Base-by-base conservation (phyloP, 1,139 yeast species). In the Diutina catenulata region DNA sequence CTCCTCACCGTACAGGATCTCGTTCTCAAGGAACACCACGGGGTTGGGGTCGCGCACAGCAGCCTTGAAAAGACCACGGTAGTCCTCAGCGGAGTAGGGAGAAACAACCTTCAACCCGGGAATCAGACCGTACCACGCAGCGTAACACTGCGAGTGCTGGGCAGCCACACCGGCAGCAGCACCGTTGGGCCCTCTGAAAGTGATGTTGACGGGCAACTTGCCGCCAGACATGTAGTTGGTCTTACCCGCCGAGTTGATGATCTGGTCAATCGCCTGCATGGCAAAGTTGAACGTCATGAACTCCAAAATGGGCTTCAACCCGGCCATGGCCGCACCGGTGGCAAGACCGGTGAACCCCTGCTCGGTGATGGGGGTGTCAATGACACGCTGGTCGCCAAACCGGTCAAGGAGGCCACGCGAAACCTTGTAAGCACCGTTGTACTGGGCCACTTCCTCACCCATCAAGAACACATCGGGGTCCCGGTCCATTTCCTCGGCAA, bases 81-180 rank as follows among this genome's bases (percentile, higher is more conserved):
- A 83, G 65, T 91, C 99, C 65, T 83, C 96, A 40, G 97, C 84
- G 41, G 94, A 79, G 69, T 80, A 91, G 41, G 98, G 99, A 40
- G 95, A 84, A 38, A 91, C 66, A 37, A 91, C 99, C 72, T 93
- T 91, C 59, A 91, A 74, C 60, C 98, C 99, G 42, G 99, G 99
- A 51, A 93, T 87, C 41, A 94, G 71, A 49, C 96, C 97, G 67
- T 93, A 91, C 98, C 98, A 91, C 40, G 95, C 87, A 42, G 96
- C 75, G 62, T 78, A 91, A 66, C 87, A 94, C 68, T 91, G 99
- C 32, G 98, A 91, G 68, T 91, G 99, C 66, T 91, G 99, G 43
- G 99, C 99, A 52, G 77, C 99, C 51, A 91, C 98, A 74, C 98
- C 97, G 37, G 96, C 96, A 51, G 98, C 96, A 38, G 98, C 95